Conservation (phyloP, 1,284 basidiomycete genomes). For the Marasmius sp. region DNA sequence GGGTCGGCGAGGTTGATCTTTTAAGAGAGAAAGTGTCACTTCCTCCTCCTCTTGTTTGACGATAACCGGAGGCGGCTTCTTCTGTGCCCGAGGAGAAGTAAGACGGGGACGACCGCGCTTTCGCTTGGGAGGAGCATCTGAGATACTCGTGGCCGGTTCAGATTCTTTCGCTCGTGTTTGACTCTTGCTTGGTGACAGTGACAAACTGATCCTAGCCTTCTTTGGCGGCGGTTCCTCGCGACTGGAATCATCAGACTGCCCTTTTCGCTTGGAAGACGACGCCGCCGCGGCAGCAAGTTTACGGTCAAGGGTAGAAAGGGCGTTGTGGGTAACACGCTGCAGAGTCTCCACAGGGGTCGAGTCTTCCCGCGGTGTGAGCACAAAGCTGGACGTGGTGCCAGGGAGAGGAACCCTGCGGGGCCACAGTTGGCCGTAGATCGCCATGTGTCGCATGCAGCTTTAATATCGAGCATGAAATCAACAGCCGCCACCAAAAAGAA, state of each 20-base stretch:
- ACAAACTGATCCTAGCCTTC: slow-evolving; percentile 33
- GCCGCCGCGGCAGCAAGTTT: slow-evolving; percentile 47
- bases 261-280: slow-evolving; percentile 23
- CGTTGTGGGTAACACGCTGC: slow-evolving; percentile 49
- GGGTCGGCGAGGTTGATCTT: slow-evolving; percentile 46
- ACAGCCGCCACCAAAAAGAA: slow-evolving; percentile 7
- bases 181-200: slow-evolving; percentile 32
- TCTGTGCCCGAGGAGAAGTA: slow-evolving; percentile 3
- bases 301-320: slow-evolving; percentile 48
- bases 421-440: slow-evolving; percentile 72
- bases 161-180: slow-evolving; percentile 36
- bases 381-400: slow-evolving; percentile 38
- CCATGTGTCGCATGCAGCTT: slow-evolving; percentile 75
- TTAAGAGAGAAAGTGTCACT: slow-evolving; percentile 45
- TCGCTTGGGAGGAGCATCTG: slow-evolving; percentile 25
- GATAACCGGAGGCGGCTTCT: neutral
- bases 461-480: neutral
- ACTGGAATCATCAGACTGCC: slow-evolving; percentile 29
- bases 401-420: slow-evolving; percentile 58
- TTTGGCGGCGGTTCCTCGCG: slow-evolving; percentile 43
- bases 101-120: slow-evolving; percentile 36
- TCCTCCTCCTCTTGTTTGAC: slow-evolving; percentile 19
- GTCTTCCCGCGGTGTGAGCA: slow-evolving; percentile 55
- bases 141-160: neutral
- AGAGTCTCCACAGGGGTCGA: slow-evolving; percentile 43